phyloP scores from a whole-genome alignment of 2,329 filamentous ascomycete genomes.

The Pseudopyrenochaeta lycopersici region DNA sequence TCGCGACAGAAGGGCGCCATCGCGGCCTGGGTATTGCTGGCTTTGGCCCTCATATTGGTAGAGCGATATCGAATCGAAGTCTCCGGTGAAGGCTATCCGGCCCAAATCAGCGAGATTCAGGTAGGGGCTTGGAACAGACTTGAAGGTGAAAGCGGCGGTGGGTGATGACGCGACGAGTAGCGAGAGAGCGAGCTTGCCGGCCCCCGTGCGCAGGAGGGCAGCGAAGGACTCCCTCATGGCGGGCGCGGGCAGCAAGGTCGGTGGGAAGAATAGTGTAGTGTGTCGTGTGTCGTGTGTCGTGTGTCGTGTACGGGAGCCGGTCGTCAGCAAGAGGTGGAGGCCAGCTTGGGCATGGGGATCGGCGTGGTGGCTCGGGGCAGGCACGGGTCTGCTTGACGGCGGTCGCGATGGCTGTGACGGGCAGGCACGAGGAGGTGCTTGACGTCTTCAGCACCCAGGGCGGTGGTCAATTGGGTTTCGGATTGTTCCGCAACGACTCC shows the following conservation, averaged over 20 bases:
- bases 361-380: slow-evolving; percentile 1
- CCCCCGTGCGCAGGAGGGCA: slow-evolving; percentile 49
- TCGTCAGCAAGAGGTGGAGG: slow-evolving; percentile 20
- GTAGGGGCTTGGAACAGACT: slow-evolving; percentile 70
- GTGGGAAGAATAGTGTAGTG: slow-evolving; percentile 31
- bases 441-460: slow-evolving; percentile 4
- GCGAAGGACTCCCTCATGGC: slow-evolving; percentile 49
- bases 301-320: slow-evolving; percentile 13
- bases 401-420: slow-evolving; percentile 13
- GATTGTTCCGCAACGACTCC: slow-evolving; percentile 2
- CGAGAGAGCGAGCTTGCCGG: slow-evolving; percentile 48
- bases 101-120: slow-evolving; percentile 83
- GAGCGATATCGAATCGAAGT: slow-evolving; percentile 90
- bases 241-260: slow-evolving; percentile 29
- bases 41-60: slow-evolving; percentile 86
- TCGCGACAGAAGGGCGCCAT: slow-evolving; percentile 81
- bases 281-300: too few species aligned
- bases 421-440: slow-evolving; percentile 1
- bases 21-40: slow-evolving; percentile 71
- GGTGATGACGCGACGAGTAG: slow-evolving; percentile 40
- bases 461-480: slow-evolving; percentile 6
- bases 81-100: slow-evolving; percentile 83
- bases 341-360: slow-evolving; percentile 25
- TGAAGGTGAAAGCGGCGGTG: slow-evolving; percentile 60
- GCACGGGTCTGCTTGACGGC: slow-evolving; percentile 6